Percentiles rank a stretch among this genome's conserved stretches.
Evolutionary conservation across 441 rosid species (phyloP).

Genomic region (Pelargonium citronellum): DNA sequence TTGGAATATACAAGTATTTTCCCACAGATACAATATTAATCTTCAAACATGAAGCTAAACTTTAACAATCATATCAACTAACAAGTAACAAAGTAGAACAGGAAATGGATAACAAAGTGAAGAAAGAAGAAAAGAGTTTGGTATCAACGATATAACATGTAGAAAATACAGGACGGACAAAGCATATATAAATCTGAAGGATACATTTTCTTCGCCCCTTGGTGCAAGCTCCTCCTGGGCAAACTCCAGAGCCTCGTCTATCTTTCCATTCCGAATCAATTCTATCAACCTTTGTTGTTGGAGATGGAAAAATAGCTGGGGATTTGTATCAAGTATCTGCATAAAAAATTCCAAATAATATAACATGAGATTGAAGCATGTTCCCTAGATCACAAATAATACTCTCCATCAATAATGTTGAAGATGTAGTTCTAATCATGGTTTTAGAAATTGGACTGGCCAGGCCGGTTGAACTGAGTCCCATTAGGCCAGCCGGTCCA

Average conservation of each 20-base stretch:
- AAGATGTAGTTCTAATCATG: no score
- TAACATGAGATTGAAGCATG: neutral
- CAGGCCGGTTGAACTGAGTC: no score
- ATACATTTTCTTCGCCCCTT: constrained; percentile 91
- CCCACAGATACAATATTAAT: neutral
- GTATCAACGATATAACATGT: neutral
- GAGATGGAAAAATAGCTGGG: constrained; percentile 93
- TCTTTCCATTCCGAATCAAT: constrained; percentile 77
- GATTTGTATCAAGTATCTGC: constrained; percentile 89
- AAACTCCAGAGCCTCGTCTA: constrained; percentile 90
- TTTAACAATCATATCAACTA: no score
- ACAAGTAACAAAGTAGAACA: no score
- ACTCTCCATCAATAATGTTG: no score
- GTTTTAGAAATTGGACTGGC: no score
- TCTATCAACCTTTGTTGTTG: constrained; percentile 96
- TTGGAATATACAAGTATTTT: neutral
- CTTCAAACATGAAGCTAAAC: neutral
- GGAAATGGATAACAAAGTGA: neutral
- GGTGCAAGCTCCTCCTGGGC: constrained; percentile 99
- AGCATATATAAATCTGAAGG: constrained; percentile 13
- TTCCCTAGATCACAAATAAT: no score
- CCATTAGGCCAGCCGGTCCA: no score
- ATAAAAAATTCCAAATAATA: constrained; percentile 14
- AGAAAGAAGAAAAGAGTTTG: neutral
- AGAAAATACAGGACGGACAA: constrained; percentile 13